Base-by-base conservation (phyloP, 352 stramenopile genomes). In the Globisporangium echinulatum region DNA sequence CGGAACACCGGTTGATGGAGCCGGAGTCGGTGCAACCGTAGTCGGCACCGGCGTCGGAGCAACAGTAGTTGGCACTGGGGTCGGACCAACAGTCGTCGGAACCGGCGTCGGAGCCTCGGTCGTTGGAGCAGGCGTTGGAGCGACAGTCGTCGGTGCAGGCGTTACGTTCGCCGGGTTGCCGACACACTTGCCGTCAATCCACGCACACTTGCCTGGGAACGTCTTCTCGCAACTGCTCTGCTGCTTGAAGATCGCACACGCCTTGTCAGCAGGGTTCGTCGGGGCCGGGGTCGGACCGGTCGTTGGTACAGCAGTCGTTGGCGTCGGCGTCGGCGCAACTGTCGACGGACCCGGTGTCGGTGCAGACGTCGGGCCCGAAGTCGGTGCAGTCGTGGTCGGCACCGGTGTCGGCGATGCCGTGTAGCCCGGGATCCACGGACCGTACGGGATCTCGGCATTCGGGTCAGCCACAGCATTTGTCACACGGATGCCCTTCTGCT, bases 171-270 rank as follows among this genome's bases (percentile, higher is more conserved):
- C 52, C 9, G 52, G 40, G 49, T 69, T 74, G n/a, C 61, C 37
- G 9, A 69, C 61, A 15, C 53, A 69, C 9, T 13, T 25, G 36
- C 58, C 56, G 54, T 60, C 54, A 25, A 56, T 49, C 63, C 63
- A 69, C 40, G 61, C 37, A 52, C 69, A 76, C 25, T 62, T 68
- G n/a, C 62, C 56, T 3, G 62, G 63, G 17, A 64, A 60, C 50
- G 70, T 62, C 7, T 60, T 67, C 44, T 67, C 51, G 56, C 69
- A 76, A 3, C 56, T 62, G 1, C 33, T 50, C 58, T 75, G 39
- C n/a, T 59, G 59, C n/a, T 40, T 58, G 62, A 72, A 75, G 53
- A 66, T 68, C 8, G 50, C 39, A 44, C 69, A 75, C 33, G 68
- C 56, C 37, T 55, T 55, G 33, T 46, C 50, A 9, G 50, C 33